These are phyloP conservation scores for Candida bentonensis DNA, from an alignment of 805 yeast species.

Conservation along the genomic window DNA sequence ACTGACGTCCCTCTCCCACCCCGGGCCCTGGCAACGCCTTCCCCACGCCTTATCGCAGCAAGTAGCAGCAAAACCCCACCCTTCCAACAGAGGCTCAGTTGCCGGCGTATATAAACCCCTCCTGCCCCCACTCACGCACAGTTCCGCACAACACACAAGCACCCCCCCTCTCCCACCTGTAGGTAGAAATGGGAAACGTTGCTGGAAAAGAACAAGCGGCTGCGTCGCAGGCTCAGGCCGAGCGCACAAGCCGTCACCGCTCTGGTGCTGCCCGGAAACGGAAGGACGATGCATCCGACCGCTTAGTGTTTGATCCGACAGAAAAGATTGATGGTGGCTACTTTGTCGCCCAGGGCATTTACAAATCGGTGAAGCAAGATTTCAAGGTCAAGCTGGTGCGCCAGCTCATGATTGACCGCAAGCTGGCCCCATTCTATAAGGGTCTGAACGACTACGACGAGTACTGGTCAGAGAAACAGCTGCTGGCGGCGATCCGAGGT, in stretches of 20 bases:
- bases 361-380: constrained; percentile 54
- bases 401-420: constrained; percentile 50
- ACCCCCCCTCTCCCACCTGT: constrained; percentile 1
- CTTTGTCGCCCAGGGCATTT: constrained; percentile 83
- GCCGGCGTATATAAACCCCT: too few species aligned
- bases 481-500: constrained; percentile 30
- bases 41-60: too few species aligned
- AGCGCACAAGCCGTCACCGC: background rate
- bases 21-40: too few species aligned
- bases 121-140: too few species aligned
- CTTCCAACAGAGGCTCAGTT: too few species aligned
- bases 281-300: constrained; percentile 7
- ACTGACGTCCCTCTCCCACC: too few species aligned
- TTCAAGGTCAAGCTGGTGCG: constrained; percentile 65
- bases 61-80: too few species aligned
- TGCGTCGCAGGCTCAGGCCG: background rate
- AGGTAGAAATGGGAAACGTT: constrained; percentile 9
- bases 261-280: background rate
- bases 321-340: constrained; percentile 91
- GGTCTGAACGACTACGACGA: constrained; percentile 73
- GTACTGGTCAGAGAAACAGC: constrained; percentile 56
- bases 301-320: constrained; percentile 16
- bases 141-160: constrained; percentile 7
- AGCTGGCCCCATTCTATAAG: constrained; percentile 77
- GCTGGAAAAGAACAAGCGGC: constrained; percentile 4